Evolutionary conservation across 345 rosid genomes (phyloP).

Genomic region (Murraya paniculata): DNA sequence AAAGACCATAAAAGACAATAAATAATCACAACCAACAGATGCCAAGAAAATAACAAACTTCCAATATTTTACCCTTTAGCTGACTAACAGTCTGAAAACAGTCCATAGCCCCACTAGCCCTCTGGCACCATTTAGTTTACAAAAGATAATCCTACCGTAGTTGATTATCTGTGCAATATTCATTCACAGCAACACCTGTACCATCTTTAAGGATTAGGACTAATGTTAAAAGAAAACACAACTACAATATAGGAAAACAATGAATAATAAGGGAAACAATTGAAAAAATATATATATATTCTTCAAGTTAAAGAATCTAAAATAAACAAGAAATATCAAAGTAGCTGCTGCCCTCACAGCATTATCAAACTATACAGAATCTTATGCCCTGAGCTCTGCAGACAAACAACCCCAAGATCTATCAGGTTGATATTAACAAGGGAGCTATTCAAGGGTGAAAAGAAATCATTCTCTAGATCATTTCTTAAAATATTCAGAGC

Average conservation of each 20-base stretch:
- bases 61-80: conserved; percentile 43
- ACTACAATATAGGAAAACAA: background rate
- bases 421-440: background rate
- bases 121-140: conserved; percentile 47
- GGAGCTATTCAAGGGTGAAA: background rate
- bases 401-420: background rate
- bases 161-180: conserved; percentile 13
- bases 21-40: background rate
- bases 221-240: background rate
- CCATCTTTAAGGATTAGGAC: conserved; percentile 14
- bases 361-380: background rate
- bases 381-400: background rate
- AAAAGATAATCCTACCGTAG: conserved; percentile 26
- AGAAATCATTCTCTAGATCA: background rate
- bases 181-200: conserved; percentile 24
- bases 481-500: background rate
- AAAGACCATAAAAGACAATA: background rate
- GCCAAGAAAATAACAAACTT: background rate
- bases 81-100: conserved; percentile 35
- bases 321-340: background rate
- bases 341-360: background rate
- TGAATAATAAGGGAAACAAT: background rate
- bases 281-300: conserved; percentile 7
- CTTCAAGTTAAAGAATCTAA: background rate
- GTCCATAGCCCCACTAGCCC: conserved; percentile 51